Base-by-base conservation (phyloP, 352 stramenopile species). In the Hyaloperonospora brassicae region DNA sequence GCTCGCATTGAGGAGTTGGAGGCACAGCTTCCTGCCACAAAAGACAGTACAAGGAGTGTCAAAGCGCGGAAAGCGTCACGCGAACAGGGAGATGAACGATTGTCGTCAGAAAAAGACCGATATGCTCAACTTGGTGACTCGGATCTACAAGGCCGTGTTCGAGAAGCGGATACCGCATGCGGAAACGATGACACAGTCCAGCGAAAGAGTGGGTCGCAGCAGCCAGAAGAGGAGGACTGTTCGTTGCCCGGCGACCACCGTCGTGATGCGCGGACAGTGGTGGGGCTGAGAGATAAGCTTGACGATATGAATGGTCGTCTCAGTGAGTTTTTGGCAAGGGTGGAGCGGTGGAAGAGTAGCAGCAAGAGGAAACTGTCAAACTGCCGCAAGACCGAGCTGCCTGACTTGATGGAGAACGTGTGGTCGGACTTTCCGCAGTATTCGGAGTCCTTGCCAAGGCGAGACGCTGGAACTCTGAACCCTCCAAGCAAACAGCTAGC, bases 341-440 rank as follows among this genome's bases (percentile, higher is more conserved):
- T 88, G 11, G 64, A 84, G 39, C 57, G 34, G 9, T 88, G 78
- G 78, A 84, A 85, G 30, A 48, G 39, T 1, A 79, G 57, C 12
- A 85, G 66, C 39, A 75, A 68, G 17, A 79, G 45, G 57, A 72
- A 27, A 34, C 43, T 31, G 1, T 5, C 17, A 17, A 17, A 17
- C 17, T 85, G 68, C 9, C 47, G 61, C 8, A 64, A 68, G 10
- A 12, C 48, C 0, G 64, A 74, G 25, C 14, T 84, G 14, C 25
- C 67, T 35, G 61, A 8, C 52, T 86, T 17, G 68, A 86, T 9
- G 46, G 17, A 17, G 0, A 17, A 52, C 1, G 24, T 83, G 46
- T 88, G 75, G 78, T 44, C 66, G 21, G 66, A 83, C 47, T 88
- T 88, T 46, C 78, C 78, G 10, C 52, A 61, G 5, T 77, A 86